These are phyloP conservation scores for Pseudogymnoascus sp. DNA, from an alignment of 2,329 filamentous ascomycete species.

Conservation along the genomic window DNA sequence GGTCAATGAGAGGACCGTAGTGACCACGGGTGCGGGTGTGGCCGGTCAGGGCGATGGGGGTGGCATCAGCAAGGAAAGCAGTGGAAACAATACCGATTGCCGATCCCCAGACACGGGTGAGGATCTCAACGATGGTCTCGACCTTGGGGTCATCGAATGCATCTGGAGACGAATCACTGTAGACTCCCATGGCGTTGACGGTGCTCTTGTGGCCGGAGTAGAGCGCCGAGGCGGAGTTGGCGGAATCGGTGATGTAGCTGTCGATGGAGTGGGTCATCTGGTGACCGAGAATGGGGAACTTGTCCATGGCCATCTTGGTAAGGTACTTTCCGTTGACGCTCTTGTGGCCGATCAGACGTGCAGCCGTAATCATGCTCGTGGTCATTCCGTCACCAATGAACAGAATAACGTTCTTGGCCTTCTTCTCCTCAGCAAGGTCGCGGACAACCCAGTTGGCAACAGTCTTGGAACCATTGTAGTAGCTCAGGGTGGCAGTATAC, in stretches of 20 bases:
- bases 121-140: slow-evolving; percentile 72
- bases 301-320: slow-evolving; percentile 65
- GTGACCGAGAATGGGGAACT: slow-evolving; percentile 78
- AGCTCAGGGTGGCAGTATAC: slow-evolving; percentile 67
- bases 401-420: slow-evolving; percentile 76
- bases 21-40: slow-evolving; percentile 63
- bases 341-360: slow-evolving; percentile 73
- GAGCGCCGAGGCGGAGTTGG: slow-evolving; percentile 74
- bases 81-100: slow-evolving; percentile 62
- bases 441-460: slow-evolving; percentile 71
- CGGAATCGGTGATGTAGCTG: slow-evolving; percentile 77
- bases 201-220: slow-evolving; percentile 79
- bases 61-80: slow-evolving; percentile 75
- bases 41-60: slow-evolving; percentile 64
- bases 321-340: slow-evolving; percentile 79
- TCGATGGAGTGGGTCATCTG: slow-evolving; percentile 86
- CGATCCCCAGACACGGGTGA: slow-evolving; percentile 59
- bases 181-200: slow-evolving; percentile 72
- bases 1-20: slow-evolving; percentile 67
- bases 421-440: slow-evolving; percentile 58
- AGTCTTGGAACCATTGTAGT: slow-evolving; percentile 65
- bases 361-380: slow-evolving; percentile 73
- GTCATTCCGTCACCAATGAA: slow-evolving; percentile 73
- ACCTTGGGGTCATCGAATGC: slow-evolving; percentile 79
- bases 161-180: slow-evolving; percentile 66